Base-by-base conservation (phyloP, 768 basidiomycete genomes). In the Saitozyma podzolica region DNA sequence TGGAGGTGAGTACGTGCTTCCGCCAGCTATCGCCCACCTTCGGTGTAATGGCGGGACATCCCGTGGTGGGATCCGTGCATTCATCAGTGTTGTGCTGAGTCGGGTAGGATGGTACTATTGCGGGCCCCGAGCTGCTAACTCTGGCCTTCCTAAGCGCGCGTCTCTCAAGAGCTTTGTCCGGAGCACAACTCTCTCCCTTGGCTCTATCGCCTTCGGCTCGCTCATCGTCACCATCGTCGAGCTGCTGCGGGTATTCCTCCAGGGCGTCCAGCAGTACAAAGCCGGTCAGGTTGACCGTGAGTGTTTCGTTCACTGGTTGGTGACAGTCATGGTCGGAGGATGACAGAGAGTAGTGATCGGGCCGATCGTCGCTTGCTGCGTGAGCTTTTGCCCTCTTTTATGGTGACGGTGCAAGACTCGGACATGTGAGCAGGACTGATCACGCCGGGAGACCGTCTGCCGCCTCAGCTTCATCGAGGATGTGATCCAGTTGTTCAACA, bases 201-300 rank as follows among this genome's bases (percentile, higher is more conserved):
- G 90, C 9, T 90, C 89, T 2, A 89, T 92, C 65, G 89, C 90
- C 0, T 91, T 93, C 73, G 90, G 90, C 13, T 89, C 87, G 11
- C 81, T 92, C 68, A 88, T 92, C 60, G 90, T 92, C 39, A 90
- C 91, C 0, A 75, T 92, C 40, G 80, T 92, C 48, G 90, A 92
- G 63, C 74, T 90, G 14, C 61, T 91, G 49, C 81, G 85, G 53
- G 79, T 90, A 70, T 68, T 90, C 49, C 75, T 92, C 29, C 84
- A 76, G 43, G 65, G 68, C 39, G 19, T 80, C 13, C 65, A 67
- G 52, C 76, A 78, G 63, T 72, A 79, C 47, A 76, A 76, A 58
- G 64, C 62, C 17, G 72, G 68, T n/a, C 64, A 79, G 59, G 78
- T 76, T 7, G 78, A 79, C 57, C n/a, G n/a, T n/a, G n/a, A n/a